phyloP scores from a whole-genome alignment of 2,329 filamentous ascomycete genomes.

The Fusarium sp. region DNA sequence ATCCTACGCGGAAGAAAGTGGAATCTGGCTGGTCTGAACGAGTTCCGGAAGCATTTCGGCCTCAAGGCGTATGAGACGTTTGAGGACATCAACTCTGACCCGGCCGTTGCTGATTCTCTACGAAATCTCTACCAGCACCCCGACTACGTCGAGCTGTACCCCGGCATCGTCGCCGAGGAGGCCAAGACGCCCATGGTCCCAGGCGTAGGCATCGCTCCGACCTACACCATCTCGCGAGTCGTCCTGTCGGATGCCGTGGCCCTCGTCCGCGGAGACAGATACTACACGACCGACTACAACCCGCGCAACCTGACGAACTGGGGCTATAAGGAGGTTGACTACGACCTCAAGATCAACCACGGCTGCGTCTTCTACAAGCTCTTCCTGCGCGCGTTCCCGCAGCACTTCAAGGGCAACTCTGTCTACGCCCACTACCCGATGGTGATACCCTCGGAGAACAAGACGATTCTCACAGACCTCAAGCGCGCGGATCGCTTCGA shows the following conservation, averaged over 20 bases:
- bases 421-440: slow-evolving; percentile 86
- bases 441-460: slow-evolving; percentile 76
- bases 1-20: slow-evolving; percentile 81
- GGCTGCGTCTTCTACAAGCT: slow-evolving; percentile 89
- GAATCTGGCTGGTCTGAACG: slow-evolving; percentile 82
- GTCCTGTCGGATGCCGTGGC: slow-evolving; percentile 82
- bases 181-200: slow-evolving; percentile 78
- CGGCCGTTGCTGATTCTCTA: slow-evolving; percentile 73
- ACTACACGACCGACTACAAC: slow-evolving; percentile 83
- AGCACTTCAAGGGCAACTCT: slow-evolving; percentile 80
- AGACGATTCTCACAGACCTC: slow-evolving; percentile 74
- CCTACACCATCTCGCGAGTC: slow-evolving; percentile 80
- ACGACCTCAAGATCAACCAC: slow-evolving; percentile 79
- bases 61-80: slow-evolving; percentile 81
- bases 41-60: slow-evolving; percentile 85
- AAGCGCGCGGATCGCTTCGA: slow-evolving; percentile 75
- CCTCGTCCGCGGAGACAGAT: slow-evolving; percentile 81
- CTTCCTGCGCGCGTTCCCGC: slow-evolving; percentile 80
- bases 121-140: slow-evolving; percentile 79
- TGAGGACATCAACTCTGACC: slow-evolving; percentile 85
- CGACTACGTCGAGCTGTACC: slow-evolving; percentile 83
- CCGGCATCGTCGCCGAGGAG: slow-evolving; percentile 80
- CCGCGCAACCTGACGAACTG: slow-evolving; percentile 82
- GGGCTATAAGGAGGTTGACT: slow-evolving; percentile 81
- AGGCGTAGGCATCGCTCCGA: slow-evolving; percentile 79